Conservation (phyloP, 768 basidiomycete genomes). For the Agaricus bisporus region DNA sequence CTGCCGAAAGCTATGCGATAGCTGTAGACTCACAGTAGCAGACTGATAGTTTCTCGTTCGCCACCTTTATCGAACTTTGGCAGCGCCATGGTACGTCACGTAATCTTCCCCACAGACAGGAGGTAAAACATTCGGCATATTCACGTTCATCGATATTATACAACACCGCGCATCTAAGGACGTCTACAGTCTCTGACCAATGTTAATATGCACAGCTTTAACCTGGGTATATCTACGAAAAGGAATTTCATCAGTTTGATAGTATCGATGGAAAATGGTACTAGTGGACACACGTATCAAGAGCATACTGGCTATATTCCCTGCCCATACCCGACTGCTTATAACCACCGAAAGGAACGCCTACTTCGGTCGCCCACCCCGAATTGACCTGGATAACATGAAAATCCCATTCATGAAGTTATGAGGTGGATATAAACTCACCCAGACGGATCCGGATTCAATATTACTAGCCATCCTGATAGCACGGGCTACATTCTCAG, state of each 20-base stretch:
- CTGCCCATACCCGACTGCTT: conserved; percentile 71
- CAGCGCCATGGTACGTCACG: too few relatives aligned
- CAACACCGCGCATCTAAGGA: too few relatives aligned
- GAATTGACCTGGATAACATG: conserved; percentile 33
- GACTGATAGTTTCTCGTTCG: too few relatives aligned
- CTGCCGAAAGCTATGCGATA: too few relatives aligned
- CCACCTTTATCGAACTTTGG: too few relatives aligned
- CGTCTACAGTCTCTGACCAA: conserved; percentile 19
- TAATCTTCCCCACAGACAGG: too few relatives aligned
- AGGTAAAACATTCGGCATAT: too few relatives aligned
- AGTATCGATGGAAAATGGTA: not conserved
- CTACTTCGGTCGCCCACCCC: conserved; percentile 29
- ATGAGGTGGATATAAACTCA: conserved; percentile 45
- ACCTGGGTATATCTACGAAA: conserved; percentile 40
- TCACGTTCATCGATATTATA: too few relatives aligned
- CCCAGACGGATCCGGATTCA: conserved; percentile 12
- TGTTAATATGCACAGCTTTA: conserved; percentile 58
- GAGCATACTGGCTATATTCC: conserved; percentile 63
- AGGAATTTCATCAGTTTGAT: not conserved
- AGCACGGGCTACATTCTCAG: conserved; percentile 60
- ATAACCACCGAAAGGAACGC: conserved; percentile 66
- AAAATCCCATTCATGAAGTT: conserved; percentile 41
- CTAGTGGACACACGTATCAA: conserved; percentile 42
- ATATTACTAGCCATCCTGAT: conserved; percentile 48
- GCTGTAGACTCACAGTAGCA: too few relatives aligned